These are phyloP conservation scores for Corchorus olitorius DNA, from an alignment of 345 rosid genomes.

Conservation along the genomic window DNA sequence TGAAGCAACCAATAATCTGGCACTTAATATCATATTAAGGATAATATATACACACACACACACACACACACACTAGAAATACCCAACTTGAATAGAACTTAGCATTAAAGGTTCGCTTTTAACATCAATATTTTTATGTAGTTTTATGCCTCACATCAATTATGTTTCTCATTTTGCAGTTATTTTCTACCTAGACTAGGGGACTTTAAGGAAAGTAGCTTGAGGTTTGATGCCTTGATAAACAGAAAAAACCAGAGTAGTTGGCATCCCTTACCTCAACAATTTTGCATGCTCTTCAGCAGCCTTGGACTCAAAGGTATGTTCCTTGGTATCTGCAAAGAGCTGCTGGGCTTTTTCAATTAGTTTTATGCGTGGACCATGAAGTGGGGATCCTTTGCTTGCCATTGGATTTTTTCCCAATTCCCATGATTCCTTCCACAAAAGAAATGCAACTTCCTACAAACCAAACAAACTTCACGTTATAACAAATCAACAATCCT, in stretches of 20 bases:
- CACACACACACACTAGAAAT: too few species aligned
- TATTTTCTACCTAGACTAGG: background rate
- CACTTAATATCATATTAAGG: too few species aligned
- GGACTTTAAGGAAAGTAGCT: constrained; percentile 2
- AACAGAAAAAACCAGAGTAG: constrained; percentile 7
- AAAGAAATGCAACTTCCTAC: constrained; percentile 90
- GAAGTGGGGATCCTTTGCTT: constrained; percentile 92
- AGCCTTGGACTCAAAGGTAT: constrained; percentile 90
- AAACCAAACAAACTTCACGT: constrained; percentile 16
- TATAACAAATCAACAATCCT: constrained; percentile 11
- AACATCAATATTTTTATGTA: background rate
- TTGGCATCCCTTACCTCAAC: constrained; percentile 55
- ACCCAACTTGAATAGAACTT: constrained; percentile 7
- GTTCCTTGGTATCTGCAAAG: constrained; percentile 89
- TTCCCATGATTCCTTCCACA: constrained; percentile 98
- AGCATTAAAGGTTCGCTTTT: background rate
- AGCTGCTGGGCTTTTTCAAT: constrained; percentile 79
- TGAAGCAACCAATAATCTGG: too few species aligned
- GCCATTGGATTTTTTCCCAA: constrained; percentile 92
- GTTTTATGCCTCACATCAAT: background rate
- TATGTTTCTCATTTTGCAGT: background rate
- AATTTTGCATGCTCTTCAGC: constrained; percentile 97
- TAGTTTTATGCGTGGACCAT: constrained; percentile 94
- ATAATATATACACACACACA: too few species aligned
- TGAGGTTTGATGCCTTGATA: constrained; percentile 14